Evolutionary conservation across 768 basidiomycete species (phyloP).

Genomic region (Boletus rex-veris): DNA sequence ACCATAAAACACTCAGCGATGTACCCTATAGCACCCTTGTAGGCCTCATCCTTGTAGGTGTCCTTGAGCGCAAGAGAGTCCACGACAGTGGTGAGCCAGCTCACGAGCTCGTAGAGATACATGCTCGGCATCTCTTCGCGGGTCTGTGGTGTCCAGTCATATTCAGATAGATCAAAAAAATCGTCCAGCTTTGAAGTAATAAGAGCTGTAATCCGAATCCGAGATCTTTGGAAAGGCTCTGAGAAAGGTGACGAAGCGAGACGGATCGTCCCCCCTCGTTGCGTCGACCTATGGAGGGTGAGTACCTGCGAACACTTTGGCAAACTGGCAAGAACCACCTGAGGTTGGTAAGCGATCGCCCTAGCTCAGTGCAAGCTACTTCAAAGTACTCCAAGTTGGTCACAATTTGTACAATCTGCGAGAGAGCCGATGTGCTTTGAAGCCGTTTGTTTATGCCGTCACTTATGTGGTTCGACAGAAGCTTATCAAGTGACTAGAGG

Average conservation of each 20-base stretch:
- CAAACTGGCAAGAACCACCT: constrained; percentile 44
- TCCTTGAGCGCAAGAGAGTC: constrained; percentile 86
- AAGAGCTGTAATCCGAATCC: constrained; percentile 71
- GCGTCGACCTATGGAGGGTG: constrained; percentile 59
- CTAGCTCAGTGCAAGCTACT: constrained; percentile 78
- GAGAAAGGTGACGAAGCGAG: constrained; percentile 67
- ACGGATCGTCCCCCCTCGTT: constrained; percentile 77
- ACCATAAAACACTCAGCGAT: constrained; percentile 90
- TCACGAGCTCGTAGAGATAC: constrained; percentile 92
- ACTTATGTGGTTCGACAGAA: constrained; percentile 74
- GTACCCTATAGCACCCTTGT: constrained; percentile 82
- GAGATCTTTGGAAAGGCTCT: constrained; percentile 62
- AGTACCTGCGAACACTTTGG: not conserved
- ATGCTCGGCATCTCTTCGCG: constrained; percentile 81
- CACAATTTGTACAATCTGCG: constrained; percentile 90
- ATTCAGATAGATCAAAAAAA: constrained; percentile 93
- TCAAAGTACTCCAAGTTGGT: constrained; percentile 93
- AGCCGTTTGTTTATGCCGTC: constrained; percentile 74
- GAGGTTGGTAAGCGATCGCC: constrained; percentile 76
- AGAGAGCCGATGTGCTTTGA: constrained; percentile 69
- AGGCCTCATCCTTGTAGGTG: constrained; percentile 83
- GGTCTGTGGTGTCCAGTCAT: constrained; percentile 81
- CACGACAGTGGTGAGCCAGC: constrained; percentile 95
- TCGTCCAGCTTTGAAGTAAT: constrained; percentile 92
- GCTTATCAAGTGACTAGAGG: constrained; percentile 75